Base-by-base conservation (phyloP, 805 yeast genomes). In the Ogataea angusta region DNA sequence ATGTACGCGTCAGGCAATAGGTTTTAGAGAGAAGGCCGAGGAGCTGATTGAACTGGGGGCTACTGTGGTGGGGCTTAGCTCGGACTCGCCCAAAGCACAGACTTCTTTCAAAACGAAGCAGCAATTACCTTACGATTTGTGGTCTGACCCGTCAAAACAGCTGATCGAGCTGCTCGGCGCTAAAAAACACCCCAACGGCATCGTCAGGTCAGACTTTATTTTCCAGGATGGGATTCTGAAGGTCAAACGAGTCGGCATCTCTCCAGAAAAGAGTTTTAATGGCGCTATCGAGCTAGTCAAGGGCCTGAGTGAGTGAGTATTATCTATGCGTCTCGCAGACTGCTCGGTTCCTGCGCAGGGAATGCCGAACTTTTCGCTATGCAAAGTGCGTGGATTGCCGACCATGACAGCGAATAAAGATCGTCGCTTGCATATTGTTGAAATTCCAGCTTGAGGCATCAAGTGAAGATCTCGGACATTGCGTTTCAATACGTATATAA, bases 1-100 rank as follows among this genome's bases (percentile, higher is more conserved):
- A 3, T 93, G 99, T 64, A 91, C 99, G 1, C 76, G 88, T 53
- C 99, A 91, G 66, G 97, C 90, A 2, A 76, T 85, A 59, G 96
- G 96, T 0, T 93, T 84, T 60, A 80, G 93, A 53, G 81, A 77
- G 49, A 77, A 77, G 52, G 81, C 66, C 59, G 68, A 72, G 2
- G 67, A 72, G 30, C 73, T 85, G 53, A 30, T 37, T 7, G 27
- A 68, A 33, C 66, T 74, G 27, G 74, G 73, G 17, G 82, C 80
- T 2, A 66, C 75, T 0, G 82, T 91, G 1, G 80, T 75, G 52
- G 99, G 99, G 0, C 61, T 91, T 36, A 83, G 95, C 55, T 82
- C 91, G 4, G 99, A 91, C 59, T 55, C 79, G n/a, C 81, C 85
- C 21, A 75, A 75, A 47, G 74, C 95, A 7, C 97, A 91, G 64